Base-by-base conservation (phyloP, 225 moss, liverwort and hornwort species). In the Pleurozium schreberi region DNA sequence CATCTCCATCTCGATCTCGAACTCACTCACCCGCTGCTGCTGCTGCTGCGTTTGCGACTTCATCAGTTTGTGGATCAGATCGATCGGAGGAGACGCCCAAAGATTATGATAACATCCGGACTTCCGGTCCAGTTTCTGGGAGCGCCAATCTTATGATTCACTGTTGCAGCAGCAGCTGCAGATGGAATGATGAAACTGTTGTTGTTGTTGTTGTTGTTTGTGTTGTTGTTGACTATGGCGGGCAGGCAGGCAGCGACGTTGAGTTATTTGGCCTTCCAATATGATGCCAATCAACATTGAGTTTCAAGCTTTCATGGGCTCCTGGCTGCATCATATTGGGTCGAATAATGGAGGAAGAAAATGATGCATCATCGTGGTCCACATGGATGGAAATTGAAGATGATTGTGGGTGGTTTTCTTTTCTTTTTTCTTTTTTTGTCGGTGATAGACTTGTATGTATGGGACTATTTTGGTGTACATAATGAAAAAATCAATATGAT, bases 391-490 rank as follows among this genome's bases (percentile, higher is more conserved):
- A 64, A n/a, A 65, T 65, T 83, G 6, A 43, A 55, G 42, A 16
- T 26, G n/a, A n/a, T n/a, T n/a, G 12, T 9, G 42, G 3, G 12
- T 58, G 3, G 3, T 34, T 20, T 5, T 8, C 2, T 49, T 4
- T 6, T 11, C 4, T 12, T 12, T 6, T 31, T 6, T 0, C 1
- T 70, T 15, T 3, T 70, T 15, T 3, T 13, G 13, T 5, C 1
- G 4, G 12, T 33, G 50, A n/a, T n/a, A n/a, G n/a, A 34, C 3
- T 75, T 2, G 12, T 12, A 34, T 2, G 12, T 12, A 34, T 18
- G 36, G 22, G 76, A 8, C 14, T 76, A 36, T 52, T 36, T 52
- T 52, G 76, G 34, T 4, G 1, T 3, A 76, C 14, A n/a, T n/a
- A n/a, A n/a, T 76, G 22, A 23, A 34, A 23, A 34, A 52, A 76